Percentiles rank a stretch among this genome's conserved stretches.
Evolutionary conservation across 768 basidiomycete genomes (phyloP).

Genomic region (Xerocomus brunneocitrinus): DNA sequence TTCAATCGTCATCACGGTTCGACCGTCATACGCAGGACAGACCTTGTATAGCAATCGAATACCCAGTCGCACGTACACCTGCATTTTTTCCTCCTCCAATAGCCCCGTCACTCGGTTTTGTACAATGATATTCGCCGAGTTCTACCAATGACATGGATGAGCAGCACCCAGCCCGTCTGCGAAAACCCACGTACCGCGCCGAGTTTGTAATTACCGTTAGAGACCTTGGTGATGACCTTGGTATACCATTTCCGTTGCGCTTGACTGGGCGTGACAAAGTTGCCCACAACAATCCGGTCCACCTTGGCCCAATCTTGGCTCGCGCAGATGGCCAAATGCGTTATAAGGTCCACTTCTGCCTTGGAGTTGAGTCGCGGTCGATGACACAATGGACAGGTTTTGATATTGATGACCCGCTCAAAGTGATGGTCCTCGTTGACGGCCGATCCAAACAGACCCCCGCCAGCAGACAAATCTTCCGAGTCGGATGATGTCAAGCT

Average conservation of each 20-base stretch:
- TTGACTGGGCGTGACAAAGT: constrained; percentile 91
- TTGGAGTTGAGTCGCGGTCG: constrained; percentile 79
- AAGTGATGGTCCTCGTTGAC: constrained; percentile 36
- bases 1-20: not conserved
- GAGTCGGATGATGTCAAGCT: constrained; percentile 45
- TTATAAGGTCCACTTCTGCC: constrained; percentile 91
- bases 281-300: constrained; percentile 85
- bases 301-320: constrained; percentile 89
- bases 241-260: constrained; percentile 98
- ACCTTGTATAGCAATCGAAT: constrained; percentile 90
- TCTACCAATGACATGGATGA: constrained; percentile 39
- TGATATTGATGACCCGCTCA: constrained; percentile 92
- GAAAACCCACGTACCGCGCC: constrained; percentile 63
- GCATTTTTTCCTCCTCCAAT: constrained; percentile 98
- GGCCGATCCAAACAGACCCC: constrained; percentile 5
- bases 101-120: constrained; percentile 91
- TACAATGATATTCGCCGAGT: constrained; percentile 97
- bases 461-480: constrained; percentile 33
- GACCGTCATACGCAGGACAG: constrained; percentile 6
- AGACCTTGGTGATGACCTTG: constrained; percentile 81
- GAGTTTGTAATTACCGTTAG: constrained; percentile 80
- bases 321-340: constrained; percentile 95
- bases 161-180: not conserved
- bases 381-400: constrained; percentile 91
- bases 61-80: constrained; percentile 87